Evolutionary conservation across 208 protist genomes (phyloP), one percentile per base, ranked within the genome.

Genomic region (Acanthamoeba quina): DNA sequence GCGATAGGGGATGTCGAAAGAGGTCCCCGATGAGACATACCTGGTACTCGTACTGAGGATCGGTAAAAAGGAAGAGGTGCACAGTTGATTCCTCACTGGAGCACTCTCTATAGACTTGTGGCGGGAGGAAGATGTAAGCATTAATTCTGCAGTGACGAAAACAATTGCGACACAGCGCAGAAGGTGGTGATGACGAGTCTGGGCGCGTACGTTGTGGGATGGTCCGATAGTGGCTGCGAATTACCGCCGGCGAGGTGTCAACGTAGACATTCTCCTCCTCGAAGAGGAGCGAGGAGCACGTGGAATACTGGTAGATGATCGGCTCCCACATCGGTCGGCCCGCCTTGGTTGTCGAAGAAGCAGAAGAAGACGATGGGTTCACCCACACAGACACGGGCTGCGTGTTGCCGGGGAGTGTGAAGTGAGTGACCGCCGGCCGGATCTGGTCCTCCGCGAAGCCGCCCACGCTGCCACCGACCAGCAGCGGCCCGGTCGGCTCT

Each of bases 171-270:
- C 44, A 49, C 44, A 44, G 70, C 7, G 5, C 7, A 29, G n/a
- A 15, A 31, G 62, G 31, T 24, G 62, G 31, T 5, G 31, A 44
- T 78, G n/a, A n/a, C 62, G 11, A 24, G 70, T 2, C 15, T 19
- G 70, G 13, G 31, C 6, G 17, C 41, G 49, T 86, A 86, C 78
- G 29, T 34, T 86, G 78, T 26, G 78, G 78, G 7, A 86, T 86
- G 49, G 78, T 86, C 19, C 44, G 47, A 44, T 86, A 86, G 49
- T 86, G 78, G 52, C 34, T 86, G 78, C 78, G 78, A 41, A 86
- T 64, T 2, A 86, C 4, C 9, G 52, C 52, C 3, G 78, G 49
- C n/a, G 49, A 86, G 0, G 78, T 86, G 6, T 86, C 78, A n/a
- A 86, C 49, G 78, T 56, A 19, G 24, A 86, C 49, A 17, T 56